A percentile compares a stretch with the other conserved stretches of the same genome.
phyloP scores from a whole-genome alignment of 768 basidiomycete species.

The Phanerochaete sordida region DNA sequence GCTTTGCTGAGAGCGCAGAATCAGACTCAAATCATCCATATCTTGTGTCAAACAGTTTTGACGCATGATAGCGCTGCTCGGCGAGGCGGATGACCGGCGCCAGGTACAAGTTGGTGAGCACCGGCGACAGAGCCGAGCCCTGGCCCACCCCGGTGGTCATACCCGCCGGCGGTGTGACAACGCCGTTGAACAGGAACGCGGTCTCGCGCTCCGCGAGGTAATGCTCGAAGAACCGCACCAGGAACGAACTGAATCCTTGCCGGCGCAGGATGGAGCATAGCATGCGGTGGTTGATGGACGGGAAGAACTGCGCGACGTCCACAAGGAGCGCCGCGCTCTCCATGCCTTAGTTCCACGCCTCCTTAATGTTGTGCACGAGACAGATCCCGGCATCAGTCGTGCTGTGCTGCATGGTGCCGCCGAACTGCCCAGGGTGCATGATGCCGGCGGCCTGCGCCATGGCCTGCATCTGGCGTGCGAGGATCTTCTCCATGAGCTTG shows the following conservation, averaged over 20 bases:
- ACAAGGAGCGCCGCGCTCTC: conserved; percentile 7
- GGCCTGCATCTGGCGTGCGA: conserved; percentile 15
- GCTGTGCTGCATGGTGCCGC: conserved; percentile 14
- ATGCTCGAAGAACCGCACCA: conserved; percentile 6
- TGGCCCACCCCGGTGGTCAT: conserved; percentile 9
- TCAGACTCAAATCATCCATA: too few species aligned
- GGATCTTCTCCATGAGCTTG: conserved; percentile 21
- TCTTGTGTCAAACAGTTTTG: neutral
- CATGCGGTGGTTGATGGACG: conserved; percentile 8
- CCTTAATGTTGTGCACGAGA: conserved; percentile 12
- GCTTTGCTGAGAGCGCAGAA: too few species aligned
- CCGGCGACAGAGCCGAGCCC: conserved; percentile 15
- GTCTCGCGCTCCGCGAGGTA: conserved; percentile 8
- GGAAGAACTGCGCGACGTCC: conserved; percentile 19
- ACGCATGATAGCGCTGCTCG: neutral
- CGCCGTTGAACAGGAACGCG: conserved; percentile 6
- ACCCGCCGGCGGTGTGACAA: neutral
- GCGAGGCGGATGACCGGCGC: conserved; percentile 1
- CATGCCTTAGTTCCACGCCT: neutral
- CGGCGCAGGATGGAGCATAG: neutral
- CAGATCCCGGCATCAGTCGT: conserved; percentile 14
- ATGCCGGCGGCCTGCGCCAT: conserved; percentile 8
- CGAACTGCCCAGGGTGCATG: conserved; percentile 15
- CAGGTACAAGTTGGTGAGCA: conserved; percentile 12
- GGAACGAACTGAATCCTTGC: conserved; percentile 9